A percentile compares a stretch with the other conserved stretches of the same genome.
phyloP scores from a whole-genome alignment of 345 rosid genomes.

The Populus alba region DNA sequence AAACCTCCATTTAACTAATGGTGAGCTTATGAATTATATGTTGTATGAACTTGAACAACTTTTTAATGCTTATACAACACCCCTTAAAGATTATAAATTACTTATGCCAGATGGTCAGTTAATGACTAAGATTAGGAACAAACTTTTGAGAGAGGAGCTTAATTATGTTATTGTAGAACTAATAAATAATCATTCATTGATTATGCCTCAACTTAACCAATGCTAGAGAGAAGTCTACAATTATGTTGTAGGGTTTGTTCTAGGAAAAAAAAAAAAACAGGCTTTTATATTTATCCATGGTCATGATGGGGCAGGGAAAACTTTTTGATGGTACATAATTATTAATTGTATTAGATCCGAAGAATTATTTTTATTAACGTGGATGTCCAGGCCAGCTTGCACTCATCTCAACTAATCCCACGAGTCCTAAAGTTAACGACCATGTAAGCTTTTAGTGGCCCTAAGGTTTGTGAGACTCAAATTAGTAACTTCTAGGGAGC shows the following conservation, averaged over 20 bases:
- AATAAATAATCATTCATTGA: too few relatives aligned
- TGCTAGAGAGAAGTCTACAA: not conserved
- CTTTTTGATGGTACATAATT: not conserved
- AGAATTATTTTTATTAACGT: too few relatives aligned
- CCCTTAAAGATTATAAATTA: not conserved
- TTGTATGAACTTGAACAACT: not conserved
- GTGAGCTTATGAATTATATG: too few relatives aligned
- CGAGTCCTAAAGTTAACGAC: too few relatives aligned
- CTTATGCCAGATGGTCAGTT: not conserved
- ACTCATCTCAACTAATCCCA: too few relatives aligned
- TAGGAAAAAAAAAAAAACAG: too few relatives aligned
- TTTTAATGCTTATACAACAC: not conserved
- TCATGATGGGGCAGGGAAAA: not conserved
- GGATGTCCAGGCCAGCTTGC: too few relatives aligned
- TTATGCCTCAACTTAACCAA: not conserved
- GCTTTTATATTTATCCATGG: not conserved
- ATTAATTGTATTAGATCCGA: not conserved
- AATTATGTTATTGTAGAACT: not conserved
- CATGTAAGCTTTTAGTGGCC: too few relatives aligned
- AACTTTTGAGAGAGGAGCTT: not conserved
- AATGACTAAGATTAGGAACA: not conserved
- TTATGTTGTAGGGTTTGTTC: not conserved
- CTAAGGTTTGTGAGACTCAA: too few relatives aligned
- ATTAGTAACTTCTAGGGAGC: too few relatives aligned
- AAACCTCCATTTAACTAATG: too few relatives aligned